Base-by-base conservation (phyloP, 441 rosid species). In the Manihot esculenta region DNA sequence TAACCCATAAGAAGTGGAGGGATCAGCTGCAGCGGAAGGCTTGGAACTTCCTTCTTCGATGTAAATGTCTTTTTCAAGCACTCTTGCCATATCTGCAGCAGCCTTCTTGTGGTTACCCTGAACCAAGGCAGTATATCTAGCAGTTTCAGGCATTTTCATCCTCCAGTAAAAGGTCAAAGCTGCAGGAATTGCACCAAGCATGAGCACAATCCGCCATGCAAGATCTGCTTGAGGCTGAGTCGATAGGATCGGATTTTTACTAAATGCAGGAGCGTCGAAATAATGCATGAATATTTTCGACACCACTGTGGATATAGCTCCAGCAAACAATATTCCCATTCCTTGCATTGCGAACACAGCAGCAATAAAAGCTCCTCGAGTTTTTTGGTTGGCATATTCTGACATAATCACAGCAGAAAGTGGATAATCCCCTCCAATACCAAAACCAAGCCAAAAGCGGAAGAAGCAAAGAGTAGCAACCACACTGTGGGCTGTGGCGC, bases 321-420 rank as follows among this genome's bases (percentile, higher is more conserved):
- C 69, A 1, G 47, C 69, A 33, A 53, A 51, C 44, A 66, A 33
- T 9, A 66, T 66, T n/a, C 69, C 69, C 15, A 27, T 27, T 23
- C 69, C 69, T 38, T 50, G 69, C 69, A 66, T 66, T 7, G 69
- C 69, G 50, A 66, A 66, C 18, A 66, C 69, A n/a, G 59, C 69
- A 33, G 69, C 69, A 33, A 66, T 66, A 41, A 66, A 66, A 20
- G 59, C 69, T 5, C 69, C 69, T 20, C 69, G 20, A n/a, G 69
- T 66, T 38, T 51, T 66, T 21, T 66, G 49, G 18, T 62, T 62
- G 2, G 65, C 65, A n/a, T 62, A 62, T 41, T 63, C 67, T 1
- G 54, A 63, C 67, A 63, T 63, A 17, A 63, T 63, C 54, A 63
- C 67, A 12, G 67, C 54, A 7, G 67, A 63, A 3, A 63, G 67